Evolutionary conservation across 2,329 filamentous ascomycete species (phyloP).

Genomic region (Metarhizium sp.): DNA sequence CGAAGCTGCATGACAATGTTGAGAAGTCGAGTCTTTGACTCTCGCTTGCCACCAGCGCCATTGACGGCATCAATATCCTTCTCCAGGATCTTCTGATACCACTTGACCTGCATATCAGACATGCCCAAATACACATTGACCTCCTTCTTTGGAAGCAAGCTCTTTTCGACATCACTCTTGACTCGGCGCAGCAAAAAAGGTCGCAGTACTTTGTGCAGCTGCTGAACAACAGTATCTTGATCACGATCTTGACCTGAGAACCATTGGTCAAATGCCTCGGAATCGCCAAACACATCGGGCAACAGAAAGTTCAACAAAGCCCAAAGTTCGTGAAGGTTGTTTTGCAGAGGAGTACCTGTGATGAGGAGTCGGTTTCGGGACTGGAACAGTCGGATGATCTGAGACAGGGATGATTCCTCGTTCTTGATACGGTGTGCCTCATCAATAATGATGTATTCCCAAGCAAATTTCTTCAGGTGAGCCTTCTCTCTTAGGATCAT

Average conservation of each 20-base stretch:
- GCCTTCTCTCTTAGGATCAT: slow-evolving; percentile 96
- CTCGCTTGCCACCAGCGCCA: slow-evolving; percentile 87
- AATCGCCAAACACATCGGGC: slow-evolving; percentile 96
- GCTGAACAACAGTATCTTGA: slow-evolving; percentile 91
- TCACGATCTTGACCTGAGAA: slow-evolving; percentile 86
- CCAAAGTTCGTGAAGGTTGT: slow-evolving; percentile 97
- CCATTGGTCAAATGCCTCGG: slow-evolving; percentile 96
- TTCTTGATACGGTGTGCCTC: slow-evolving; percentile 99
- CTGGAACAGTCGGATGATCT: slow-evolving; percentile 93
- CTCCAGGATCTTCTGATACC: slow-evolving; percentile 98
- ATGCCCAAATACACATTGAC: slow-evolving; percentile 95
- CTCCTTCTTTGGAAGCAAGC: slow-evolving; percentile 92
- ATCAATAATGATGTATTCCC: slow-evolving; percentile 99
- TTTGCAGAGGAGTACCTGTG: slow-evolving; percentile 92
- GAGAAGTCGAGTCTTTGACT: slow-evolving; percentile 91
- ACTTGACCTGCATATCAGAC: slow-evolving; percentile 98
- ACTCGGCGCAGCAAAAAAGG: slow-evolving; percentile 93
- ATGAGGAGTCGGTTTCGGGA: slow-evolving; percentile 92
- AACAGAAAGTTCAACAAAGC: slow-evolving; percentile 93
- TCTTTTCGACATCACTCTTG: slow-evolving; percentile 97
- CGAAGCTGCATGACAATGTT: slow-evolving; percentile 99
- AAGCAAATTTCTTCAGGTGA: slow-evolving; percentile 93
- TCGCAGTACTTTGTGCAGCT: slow-evolving; percentile 84
- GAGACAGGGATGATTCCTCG: slow-evolving; percentile 91
- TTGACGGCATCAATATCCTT: slow-evolving; percentile 99